Base-by-base conservation (phyloP, 257 asterid genomes). In the Ajuga chamaepitys region DNA sequence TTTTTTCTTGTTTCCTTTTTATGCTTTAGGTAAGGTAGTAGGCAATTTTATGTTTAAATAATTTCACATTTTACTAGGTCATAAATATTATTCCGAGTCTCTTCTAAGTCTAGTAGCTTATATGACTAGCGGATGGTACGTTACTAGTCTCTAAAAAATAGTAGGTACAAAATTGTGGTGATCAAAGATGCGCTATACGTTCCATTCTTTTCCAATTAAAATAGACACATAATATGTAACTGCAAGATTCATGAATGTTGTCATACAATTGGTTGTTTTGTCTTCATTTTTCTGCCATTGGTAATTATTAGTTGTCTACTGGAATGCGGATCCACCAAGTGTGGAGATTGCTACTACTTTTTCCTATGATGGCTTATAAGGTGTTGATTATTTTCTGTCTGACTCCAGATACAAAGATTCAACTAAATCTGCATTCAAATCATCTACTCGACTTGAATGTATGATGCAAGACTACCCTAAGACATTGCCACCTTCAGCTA, bases 391-490 rank as follows among this genome's bases (percentile, higher is more conserved):
- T 66, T 26, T 58, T 51, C 50, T 70, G 38, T 68, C 68, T 75
- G 47, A 58, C 76, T 75, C 61, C 83, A 94, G 99, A 70, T 94
- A 94, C 81, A 90, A 90, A 78, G 97, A 90, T 80, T 83, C 95
- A 16, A 79, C 95, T 48, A 94, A 88, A 83, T 83, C 95, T 46
- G 83, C 88, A 24, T 94, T 94, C 78, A 90, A 90, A 74, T 94
- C 99, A 53, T 90, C 99, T 18, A 94, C 99, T 73, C 94, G 99
- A 46, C 97, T 94, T 70, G 99, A 94, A 80, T 94, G 99, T 73
- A 94, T 94, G 99, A 94, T 94, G 99, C 99, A 94, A 83, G 99
- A 94, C 81, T 94, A 94, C 74, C 97, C 99, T 35, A 94, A 90
- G 77, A 94, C 96, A 11, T 73, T 94, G 67, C 89, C 96, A 65